phyloP scores from a whole-genome alignment of 169 alveolate genomes.

The Amoebophrya sp. region DNA sequence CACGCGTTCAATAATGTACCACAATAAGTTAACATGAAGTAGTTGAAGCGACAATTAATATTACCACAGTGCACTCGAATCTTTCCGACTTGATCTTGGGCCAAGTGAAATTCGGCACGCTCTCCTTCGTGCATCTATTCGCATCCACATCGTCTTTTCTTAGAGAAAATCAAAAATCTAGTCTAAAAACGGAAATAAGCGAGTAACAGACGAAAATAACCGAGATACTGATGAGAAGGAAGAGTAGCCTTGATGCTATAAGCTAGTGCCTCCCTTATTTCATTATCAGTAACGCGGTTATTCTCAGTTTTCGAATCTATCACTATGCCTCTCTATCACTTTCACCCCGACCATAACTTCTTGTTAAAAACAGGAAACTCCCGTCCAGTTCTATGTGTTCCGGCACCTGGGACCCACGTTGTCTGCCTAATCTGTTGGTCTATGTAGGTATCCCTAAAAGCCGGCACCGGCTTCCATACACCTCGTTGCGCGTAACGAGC shows the following conservation, averaged over 20 bases:
- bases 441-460: not conserved
- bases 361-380: too few species aligned
- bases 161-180: not conserved
- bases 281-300: not conserved
- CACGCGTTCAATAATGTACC: not conserved
- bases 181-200: not conserved
- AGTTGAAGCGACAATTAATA: not conserved
- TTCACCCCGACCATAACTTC: too few species aligned
- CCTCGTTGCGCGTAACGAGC: too few species aligned
- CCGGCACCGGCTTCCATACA: not conserved
- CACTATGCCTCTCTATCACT: not conserved
- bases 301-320: not conserved
- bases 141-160: not conserved
- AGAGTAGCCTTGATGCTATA: not conserved
- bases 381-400: not conserved
- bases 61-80: not conserved
- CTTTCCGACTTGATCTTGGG: not conserved
- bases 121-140: not conserved
- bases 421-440: not conserved
- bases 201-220: too few species aligned
- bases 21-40: not conserved
- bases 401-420: not conserved
- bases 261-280: not conserved
- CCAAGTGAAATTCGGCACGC: constrained; percentile 19
- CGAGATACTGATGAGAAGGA: not conserved